Base-by-base conservation (phyloP, 169 alveolate species). In the Cryptosporidium sp. region DNA sequence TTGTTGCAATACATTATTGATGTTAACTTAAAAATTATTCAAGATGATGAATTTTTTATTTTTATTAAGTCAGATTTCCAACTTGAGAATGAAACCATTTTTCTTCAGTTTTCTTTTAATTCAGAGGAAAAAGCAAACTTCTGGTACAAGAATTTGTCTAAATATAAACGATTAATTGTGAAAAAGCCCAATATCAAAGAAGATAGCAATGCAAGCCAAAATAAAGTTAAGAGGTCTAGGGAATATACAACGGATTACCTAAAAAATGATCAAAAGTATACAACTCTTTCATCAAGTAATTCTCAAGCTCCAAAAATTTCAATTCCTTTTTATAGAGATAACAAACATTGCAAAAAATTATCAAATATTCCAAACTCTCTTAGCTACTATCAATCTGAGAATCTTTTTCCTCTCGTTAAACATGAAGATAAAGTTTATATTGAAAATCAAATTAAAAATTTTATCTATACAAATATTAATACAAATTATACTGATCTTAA, bases 51-150 rank as follows among this genome's bases (percentile, higher is more conserved):
- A n/a, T 67, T 39, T 8, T 80, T 62, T 59, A 62, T 80, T 18
- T 62, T 62, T 41, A 65, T 80, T 12, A 80, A 80, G 62, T 59
- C 89, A 16, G 89, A 80, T 41, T 80, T 62, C 41, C 80, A 65
- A 62, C 62, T 80, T 4, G 29, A 59, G 26, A 80, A 80, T 48
- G 80, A 80, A 62, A 80, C 89, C 8, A 29, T 41, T 29, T 80
- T 80, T 80, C 61, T 80, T 14, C 89, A 80, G 21, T 62, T 80
- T 80, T 80, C 89, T 6, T 80, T 80, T 62, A 80, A 80, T 26
- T n/a, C 48, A 12, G 41, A 31, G n/a, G 74, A 61, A 41, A 45
- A 50, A 1, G 89, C 89, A 41, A 43, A 43, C 33, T 39, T 59
- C 43, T 80, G 73, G 75, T 80, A 31, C 18, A 41, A 80, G 16